phyloP scores from a whole-genome alignment of 768 basidiomycete genomes.

The Aureoboletus auriporus region DNA sequence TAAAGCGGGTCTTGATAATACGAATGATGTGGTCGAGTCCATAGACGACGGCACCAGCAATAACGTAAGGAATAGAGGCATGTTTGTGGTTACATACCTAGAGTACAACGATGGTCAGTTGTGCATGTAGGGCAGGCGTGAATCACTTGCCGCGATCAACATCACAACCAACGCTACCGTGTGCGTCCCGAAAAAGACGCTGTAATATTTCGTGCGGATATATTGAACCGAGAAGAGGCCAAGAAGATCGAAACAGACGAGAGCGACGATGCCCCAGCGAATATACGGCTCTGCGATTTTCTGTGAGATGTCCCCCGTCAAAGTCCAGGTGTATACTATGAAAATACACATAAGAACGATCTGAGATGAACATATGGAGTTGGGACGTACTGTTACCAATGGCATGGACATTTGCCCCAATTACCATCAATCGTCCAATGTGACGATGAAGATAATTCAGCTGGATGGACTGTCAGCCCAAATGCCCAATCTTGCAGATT shows the following conservation, averaged over 20 bases:
- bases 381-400: slow-evolving; percentile 48
- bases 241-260: slow-evolving; percentile 61
- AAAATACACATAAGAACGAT: not conserved
- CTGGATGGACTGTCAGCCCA: slow-evolving; percentile 29
- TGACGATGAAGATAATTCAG: slow-evolving; percentile 76
- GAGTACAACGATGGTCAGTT: no score
- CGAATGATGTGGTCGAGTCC: slow-evolving; percentile 58
- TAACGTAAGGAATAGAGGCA: slow-evolving; percentile 49
- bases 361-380: not conserved
- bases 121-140: not conserved
- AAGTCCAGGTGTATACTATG: slow-evolving; percentile 56
- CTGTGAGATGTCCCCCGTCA: slow-evolving; percentile 33
- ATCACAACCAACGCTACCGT: slow-evolving; percentile 49
- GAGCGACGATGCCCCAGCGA: slow-evolving; percentile 53
- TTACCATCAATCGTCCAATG: slow-evolving; percentile 54
- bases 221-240: slow-evolving; percentile 56
- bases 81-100: slow-evolving; percentile 50
- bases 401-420: slow-evolving; percentile 58
- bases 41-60: slow-evolving; percentile 49
- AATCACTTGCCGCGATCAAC: no score
- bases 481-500: not conserved
- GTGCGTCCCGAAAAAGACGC: slow-evolving; percentile 63
- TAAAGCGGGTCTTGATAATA: slow-evolving; percentile 56
- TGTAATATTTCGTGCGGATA: slow-evolving; percentile 58
- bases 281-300: slow-evolving; percentile 32